These are phyloP conservation scores for Isabelozyma heimii DNA, from an alignment of 805 yeast species.

Conservation along the genomic window DNA sequence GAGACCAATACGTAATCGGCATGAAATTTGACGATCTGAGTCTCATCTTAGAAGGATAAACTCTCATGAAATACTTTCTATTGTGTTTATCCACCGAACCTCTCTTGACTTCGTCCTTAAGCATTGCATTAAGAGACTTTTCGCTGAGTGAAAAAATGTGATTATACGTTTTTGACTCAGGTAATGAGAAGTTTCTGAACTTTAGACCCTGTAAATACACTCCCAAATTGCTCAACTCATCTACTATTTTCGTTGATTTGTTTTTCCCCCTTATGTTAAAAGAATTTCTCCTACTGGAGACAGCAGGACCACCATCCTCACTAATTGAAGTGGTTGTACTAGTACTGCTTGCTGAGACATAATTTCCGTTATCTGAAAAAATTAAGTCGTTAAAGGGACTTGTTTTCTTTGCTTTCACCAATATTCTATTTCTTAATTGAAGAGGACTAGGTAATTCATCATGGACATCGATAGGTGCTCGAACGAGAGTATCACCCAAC, in stretches of 20 bases:
- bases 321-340: conserved; percentile 43
- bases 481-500: conserved; percentile 58
- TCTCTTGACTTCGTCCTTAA: conserved; percentile 56
- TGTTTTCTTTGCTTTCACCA: conserved; percentile 76
- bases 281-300: conserved; percentile 8
- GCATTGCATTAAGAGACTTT: conserved; percentile 58
- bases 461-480: conserved; percentile 31
- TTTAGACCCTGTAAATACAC: conserved; percentile 73
- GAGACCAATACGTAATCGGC: conserved; percentile 77
- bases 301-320: conserved; percentile 31
- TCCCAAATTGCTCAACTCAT: conserved; percentile 58
- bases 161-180: conserved; percentile 75
- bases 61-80: conserved; percentile 67
- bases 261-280: conserved; percentile 19
- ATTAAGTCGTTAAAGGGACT: conserved; percentile 12
- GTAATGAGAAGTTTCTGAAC: conserved; percentile 78
- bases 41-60: conserved; percentile 82
- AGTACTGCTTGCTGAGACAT: conserved; percentile 18
- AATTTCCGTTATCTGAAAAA: conserved; percentile 13
- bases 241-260: conserved; percentile 20
- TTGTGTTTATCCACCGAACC: conserved; percentile 74
- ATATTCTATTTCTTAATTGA: conserved; percentile 64
- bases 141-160: conserved; percentile 91
- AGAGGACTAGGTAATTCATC: conserved; percentile 66
- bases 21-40: conserved; percentile 77